phyloP scores from a whole-genome alignment of 163 green algal genomes.

The Chlamydomonas reinhardtii region DNA sequence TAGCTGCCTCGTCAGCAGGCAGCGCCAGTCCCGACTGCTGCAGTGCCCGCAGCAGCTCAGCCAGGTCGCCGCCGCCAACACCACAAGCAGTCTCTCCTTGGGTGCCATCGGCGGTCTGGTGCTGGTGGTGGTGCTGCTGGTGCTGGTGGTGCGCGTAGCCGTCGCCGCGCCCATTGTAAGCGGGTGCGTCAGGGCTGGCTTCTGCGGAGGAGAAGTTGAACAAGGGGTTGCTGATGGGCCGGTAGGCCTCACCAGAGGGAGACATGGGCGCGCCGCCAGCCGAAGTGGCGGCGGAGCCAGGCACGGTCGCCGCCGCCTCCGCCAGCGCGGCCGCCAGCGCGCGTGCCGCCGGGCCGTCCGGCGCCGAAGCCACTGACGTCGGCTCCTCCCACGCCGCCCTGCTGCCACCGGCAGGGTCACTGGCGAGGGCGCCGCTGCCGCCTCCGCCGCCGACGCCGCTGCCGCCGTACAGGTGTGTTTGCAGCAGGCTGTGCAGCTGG shows the following conservation, averaged over 20 bases:
- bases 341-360: too few relatives aligned
- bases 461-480: not conserved
- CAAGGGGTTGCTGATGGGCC: constrained; percentile 29
- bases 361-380: too few relatives aligned
- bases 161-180: too few relatives aligned
- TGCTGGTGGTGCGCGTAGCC: too few relatives aligned
- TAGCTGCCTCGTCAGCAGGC: not conserved
- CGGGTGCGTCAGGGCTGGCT: too few relatives aligned
- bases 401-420: too few relatives aligned
- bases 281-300: too few relatives aligned
- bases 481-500: constrained; percentile 12
- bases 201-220: not conserved
- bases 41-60: constrained; percentile 9
- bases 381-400: too few relatives aligned
- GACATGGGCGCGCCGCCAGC: not conserved
- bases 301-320: too few relatives aligned
- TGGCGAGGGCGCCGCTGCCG: not conserved
- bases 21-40: constrained; percentile 19
- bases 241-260: constrained; percentile 13
- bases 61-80: not conserved
- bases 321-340: too few relatives aligned
- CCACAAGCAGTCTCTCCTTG: too few relatives aligned
- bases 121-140: too few relatives aligned
- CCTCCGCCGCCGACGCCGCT: not conserved
- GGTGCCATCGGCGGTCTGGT: not conserved